A percentile compares a stretch with the other conserved stretches of the same genome.
Conservation (phyloP, 116 monocot genomes). For the Zostera marina region DNA sequence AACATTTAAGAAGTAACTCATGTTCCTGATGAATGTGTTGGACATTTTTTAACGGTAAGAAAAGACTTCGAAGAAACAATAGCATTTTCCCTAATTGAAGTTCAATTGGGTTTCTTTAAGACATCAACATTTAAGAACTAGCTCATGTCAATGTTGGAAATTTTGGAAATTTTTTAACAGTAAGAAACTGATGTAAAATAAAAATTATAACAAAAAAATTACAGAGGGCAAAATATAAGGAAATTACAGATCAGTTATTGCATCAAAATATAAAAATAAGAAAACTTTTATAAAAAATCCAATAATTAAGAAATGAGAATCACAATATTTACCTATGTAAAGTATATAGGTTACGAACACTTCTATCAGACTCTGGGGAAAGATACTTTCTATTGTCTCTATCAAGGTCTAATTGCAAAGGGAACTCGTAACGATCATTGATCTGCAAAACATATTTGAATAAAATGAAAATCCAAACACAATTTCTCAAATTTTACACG, state of each 20-base stretch:
- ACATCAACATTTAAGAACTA: no score
- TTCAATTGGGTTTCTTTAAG: no score
- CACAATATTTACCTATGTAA: constrained; percentile 62
- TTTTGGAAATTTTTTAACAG: no score
- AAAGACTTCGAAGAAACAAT: no score
- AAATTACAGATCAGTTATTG: not conserved
- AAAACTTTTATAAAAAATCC: not conserved
- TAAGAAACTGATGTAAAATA: no score
- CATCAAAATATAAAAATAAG: not conserved
- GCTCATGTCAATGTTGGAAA: no score
- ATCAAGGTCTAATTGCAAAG: constrained; percentile 91
- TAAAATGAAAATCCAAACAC: not conserved
- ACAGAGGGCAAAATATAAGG: not conserved
- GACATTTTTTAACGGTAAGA: no score
- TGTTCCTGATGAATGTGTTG: no score
- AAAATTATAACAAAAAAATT: not conserved
- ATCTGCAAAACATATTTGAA: constrained; percentile 39
- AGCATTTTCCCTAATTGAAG: no score
- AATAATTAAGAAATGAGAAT: not conserved
- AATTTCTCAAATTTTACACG: not conserved
- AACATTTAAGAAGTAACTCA: no score
- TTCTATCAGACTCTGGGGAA: constrained; percentile 82
- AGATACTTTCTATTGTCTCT: constrained; percentile 89
- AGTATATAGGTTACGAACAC: constrained; percentile 83
- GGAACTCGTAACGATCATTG: constrained; percentile 98